Percentiles rank a stretch among this genome's conserved stretches.
phyloP scores from a whole-genome alignment of 1,284 basidiomycete genomes.

The Albatrellus sp. region DNA sequence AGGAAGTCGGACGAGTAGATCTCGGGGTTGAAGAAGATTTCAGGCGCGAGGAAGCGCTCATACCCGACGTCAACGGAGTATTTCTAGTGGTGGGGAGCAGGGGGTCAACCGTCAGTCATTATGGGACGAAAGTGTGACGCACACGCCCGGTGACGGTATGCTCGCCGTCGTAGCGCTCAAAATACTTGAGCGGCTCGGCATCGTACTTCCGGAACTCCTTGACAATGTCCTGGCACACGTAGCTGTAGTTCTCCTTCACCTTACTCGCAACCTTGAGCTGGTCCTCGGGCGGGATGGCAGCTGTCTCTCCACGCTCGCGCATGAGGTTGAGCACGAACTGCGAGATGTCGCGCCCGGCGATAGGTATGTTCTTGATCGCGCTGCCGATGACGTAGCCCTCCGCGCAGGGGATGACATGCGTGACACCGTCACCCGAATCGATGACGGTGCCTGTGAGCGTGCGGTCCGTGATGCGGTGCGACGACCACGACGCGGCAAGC shows the following conservation, averaged over 20 bases:
- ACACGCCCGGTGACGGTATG: conserved; percentile 88
- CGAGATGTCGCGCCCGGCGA: conserved; percentile 95
- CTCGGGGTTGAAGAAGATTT: conserved; percentile 99
- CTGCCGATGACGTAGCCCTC: conserved; percentile 99
- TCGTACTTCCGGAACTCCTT: conserved; percentile 99
- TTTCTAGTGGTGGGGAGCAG: conserved; percentile 38
- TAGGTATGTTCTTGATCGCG: conserved; percentile 98
- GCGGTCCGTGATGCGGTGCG: conserved; percentile 83
- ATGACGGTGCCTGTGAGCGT: conserved; percentile 97
- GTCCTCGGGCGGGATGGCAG: conserved; percentile 90
- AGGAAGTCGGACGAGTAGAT: conserved; percentile 98
- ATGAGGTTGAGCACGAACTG: conserved; percentile 96
- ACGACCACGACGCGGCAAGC: conserved; percentile 95
- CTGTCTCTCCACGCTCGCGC: conserved; percentile 90
- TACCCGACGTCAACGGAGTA: conserved; percentile 92
- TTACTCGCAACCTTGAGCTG: conserved; percentile 85
- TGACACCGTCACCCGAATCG: conserved; percentile 98
- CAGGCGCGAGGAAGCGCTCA: conserved; percentile 97
- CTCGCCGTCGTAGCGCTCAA: conserved; percentile 89
- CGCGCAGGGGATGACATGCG: conserved; percentile 92
- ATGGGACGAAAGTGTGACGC: conserved; percentile 17
- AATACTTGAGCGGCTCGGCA: conserved; percentile 91
- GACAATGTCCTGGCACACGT: conserved; percentile 99
- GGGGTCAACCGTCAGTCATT: not conserved
- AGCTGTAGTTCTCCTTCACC: conserved; percentile 98